Conservation (phyloP, 2,329 filamentous ascomycete species). For the Colletotrichum sp. region DNA sequence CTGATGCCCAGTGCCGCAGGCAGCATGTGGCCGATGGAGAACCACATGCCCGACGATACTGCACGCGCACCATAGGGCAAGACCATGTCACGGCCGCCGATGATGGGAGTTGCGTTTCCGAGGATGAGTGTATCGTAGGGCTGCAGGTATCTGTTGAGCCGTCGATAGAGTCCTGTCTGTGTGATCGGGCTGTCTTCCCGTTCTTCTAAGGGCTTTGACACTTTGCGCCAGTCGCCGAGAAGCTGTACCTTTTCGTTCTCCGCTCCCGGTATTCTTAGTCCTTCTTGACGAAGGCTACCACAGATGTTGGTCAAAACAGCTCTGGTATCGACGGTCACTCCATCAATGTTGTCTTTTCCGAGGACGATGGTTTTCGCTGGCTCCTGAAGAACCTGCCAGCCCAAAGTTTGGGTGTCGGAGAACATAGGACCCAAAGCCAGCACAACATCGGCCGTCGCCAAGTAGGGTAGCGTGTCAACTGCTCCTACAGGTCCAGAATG, state of each 20-base stretch:
- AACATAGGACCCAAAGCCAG: background rate
- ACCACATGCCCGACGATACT: constrained; percentile 58
- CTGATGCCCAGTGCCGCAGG: constrained; percentile 60
- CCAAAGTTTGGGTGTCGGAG: background rate
- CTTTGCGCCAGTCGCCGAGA: background rate
- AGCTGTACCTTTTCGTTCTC: background rate
- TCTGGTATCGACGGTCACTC: background rate
- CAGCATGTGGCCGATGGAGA: constrained; percentile 66
- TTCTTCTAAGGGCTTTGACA: background rate
- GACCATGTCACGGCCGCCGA: constrained; percentile 53
- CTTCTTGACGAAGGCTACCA: background rate
- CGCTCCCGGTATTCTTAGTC: background rate
- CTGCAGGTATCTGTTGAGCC: background rate
- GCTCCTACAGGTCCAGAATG: background rate
- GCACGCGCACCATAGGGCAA: constrained; percentile 47
- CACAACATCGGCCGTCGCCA: background rate
- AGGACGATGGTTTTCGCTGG: background rate
- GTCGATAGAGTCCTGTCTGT: background rate
- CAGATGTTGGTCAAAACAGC: background rate
- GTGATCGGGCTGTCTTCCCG: background rate
- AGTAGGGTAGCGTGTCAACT: background rate
- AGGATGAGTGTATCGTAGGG: background rate
- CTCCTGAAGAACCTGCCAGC: background rate
- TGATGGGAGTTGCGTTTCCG: constrained; percentile 59
- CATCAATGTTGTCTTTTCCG: background rate